Conservation (phyloP, 306 rosid genomes). For the Cicer chorassanicum region DNA sequence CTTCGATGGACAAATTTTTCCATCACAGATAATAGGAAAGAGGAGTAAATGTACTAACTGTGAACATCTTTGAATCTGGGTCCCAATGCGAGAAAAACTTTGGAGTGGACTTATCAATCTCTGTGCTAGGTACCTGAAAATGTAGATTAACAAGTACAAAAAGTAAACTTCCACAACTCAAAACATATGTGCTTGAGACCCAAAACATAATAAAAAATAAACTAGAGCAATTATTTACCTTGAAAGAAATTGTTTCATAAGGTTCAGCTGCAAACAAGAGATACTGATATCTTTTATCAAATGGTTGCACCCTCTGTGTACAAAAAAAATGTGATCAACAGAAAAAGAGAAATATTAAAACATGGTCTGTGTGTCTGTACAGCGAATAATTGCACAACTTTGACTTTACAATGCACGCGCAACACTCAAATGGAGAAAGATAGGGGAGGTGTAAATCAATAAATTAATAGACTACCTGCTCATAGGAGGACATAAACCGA, state of each 20-base stretch:
- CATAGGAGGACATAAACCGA: conserved; percentile 95
- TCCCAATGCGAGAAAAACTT: conserved; percentile 99
- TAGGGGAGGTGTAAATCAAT: not conserved
- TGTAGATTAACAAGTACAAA: conserved; percentile 23
- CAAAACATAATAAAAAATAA: not conserved
- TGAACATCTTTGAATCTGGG: conserved; percentile 97
- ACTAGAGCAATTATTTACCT: conserved; percentile 57
- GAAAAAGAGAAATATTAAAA: conserved; percentile 25
- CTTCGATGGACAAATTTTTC: conserved; percentile 13
- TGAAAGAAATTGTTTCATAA: conserved; percentile 87
- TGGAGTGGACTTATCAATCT: conserved; percentile 90
- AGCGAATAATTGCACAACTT: conserved; percentile 9
- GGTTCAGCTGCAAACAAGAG: conserved; percentile 94
- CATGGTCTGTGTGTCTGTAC: not conserved
- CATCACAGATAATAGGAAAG: not conserved
- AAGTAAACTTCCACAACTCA: conserved; percentile 5
- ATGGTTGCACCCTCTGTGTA: conserved; percentile 75
- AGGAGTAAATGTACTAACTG: conserved; percentile 58
- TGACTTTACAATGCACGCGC: not conserved
- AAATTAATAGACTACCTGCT: conserved; percentile 64
- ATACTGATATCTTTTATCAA: conserved; percentile 86
- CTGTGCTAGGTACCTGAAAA: conserved; percentile 92
- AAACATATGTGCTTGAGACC: not conserved
- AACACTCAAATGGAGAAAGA: not conserved
- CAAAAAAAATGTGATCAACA: conserved; percentile 34